A percentile compares a stretch with the other conserved stretches of the same genome.
Evolutionary conservation across 495 filamentous ascomycete species (phyloP).

Genomic region (Letharia lupina): DNA sequence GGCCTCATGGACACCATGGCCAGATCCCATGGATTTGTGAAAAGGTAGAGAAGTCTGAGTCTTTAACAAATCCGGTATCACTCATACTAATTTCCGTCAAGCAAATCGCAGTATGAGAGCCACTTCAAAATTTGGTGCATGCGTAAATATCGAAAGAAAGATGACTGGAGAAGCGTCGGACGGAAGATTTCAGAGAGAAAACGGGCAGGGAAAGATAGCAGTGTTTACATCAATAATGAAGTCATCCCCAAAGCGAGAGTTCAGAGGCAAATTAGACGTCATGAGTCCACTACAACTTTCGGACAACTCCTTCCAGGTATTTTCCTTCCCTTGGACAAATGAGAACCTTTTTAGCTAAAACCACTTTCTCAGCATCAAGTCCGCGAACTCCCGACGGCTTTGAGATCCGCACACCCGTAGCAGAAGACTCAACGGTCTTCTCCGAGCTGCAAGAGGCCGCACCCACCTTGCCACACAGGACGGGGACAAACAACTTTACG

Average conservation of each 20-base stretch:
- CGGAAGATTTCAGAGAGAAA: background rate
- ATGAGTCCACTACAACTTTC: too few relatives aligned
- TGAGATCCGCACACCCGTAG: too few relatives aligned
- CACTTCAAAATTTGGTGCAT: background rate
- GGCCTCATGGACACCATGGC: background rate
- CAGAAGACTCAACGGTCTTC: too few relatives aligned
- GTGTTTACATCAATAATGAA: background rate
- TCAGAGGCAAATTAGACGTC: too few relatives aligned
- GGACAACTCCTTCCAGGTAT: too few relatives aligned
- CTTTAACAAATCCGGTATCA: background rate
- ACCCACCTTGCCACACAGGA: too few relatives aligned
- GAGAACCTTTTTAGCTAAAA: too few relatives aligned
- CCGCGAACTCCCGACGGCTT: too few relatives aligned
- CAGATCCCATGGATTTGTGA: background rate
- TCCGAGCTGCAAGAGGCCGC: too few relatives aligned
- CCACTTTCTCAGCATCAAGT: too few relatives aligned
- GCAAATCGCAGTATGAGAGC: background rate
- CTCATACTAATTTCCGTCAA: background rate
- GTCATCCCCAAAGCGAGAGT: background rate
- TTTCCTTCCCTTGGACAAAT: too few relatives aligned
- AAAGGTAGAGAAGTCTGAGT: background rate
- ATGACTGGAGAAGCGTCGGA: background rate
- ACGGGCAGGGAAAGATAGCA: background rate
- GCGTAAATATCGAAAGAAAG: background rate
- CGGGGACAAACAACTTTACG: too few relatives aligned